phyloP scores from a whole-genome alignment of 2,329 filamentous ascomycete genomes.

The Daldinia eschscholtzii region DNA sequence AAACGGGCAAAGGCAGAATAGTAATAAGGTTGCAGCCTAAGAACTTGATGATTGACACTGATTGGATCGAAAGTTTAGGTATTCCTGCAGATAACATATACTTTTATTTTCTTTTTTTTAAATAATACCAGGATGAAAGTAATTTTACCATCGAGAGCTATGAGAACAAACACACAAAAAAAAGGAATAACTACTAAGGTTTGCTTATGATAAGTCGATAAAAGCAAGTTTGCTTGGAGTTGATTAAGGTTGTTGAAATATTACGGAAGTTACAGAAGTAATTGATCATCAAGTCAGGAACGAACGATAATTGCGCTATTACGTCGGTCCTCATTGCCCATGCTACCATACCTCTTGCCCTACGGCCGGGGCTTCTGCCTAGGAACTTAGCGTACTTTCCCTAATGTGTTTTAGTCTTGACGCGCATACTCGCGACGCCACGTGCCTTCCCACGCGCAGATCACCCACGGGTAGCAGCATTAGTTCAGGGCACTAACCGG shows the following conservation, averaged over 20 bases:
- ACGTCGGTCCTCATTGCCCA: neutral
- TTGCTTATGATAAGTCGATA: neutral
- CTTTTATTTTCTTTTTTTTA: neutral
- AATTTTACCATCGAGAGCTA: neutral
- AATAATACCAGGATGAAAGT: neutral
- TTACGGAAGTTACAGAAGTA: neutral
- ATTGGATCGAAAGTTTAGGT: neutral
- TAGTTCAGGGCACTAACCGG: conserved; percentile 44
- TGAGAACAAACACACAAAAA: neutral
- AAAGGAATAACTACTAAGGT: neutral
- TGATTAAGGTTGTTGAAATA: neutral
- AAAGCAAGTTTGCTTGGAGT: neutral
- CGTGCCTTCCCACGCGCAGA: conserved; percentile 2
- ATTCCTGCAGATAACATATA: neutral
- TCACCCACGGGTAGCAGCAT: neutral
- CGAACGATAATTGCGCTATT: neutral
- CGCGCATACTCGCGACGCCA: conserved; percentile 21
- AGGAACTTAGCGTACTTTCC: neutral
- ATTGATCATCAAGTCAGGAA: neutral
- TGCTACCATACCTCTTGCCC: no score
- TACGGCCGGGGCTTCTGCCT: neutral
- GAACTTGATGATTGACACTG: neutral
- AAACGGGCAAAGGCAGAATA: neutral
- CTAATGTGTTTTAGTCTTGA: conserved; percentile 11
- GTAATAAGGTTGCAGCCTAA: neutral